Evolutionary conservation across 2,329 filamentous ascomycete species (phyloP).

Genomic region (Microdochium bolleyi): DNA sequence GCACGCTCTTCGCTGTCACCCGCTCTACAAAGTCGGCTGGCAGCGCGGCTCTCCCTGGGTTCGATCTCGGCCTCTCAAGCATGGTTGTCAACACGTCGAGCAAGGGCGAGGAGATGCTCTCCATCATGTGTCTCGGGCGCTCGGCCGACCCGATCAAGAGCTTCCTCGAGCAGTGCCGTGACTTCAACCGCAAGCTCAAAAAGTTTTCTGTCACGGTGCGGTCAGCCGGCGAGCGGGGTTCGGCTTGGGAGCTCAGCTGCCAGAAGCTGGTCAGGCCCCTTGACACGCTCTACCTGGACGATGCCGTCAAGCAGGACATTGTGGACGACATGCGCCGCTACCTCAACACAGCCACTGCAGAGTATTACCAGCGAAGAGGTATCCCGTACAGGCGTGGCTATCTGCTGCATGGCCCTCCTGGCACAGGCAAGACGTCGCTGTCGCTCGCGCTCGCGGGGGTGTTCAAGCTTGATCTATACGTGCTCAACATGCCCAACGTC

Average conservation of each 20-base stretch:
- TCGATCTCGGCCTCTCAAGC: not conserved
- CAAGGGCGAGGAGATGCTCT: conserved; percentile 2
- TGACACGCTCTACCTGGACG: conserved; percentile 27
- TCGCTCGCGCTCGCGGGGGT: conserved; percentile 65
- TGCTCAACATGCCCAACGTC: conserved; percentile 55
- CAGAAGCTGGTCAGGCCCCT: conserved; percentile 22
- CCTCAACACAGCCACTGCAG: conserved; percentile 42
- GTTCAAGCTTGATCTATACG: conserved; percentile 66
- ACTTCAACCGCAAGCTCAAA: conserved; percentile 24
- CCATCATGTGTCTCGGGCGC: conserved; percentile 27
- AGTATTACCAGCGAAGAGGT: conserved; percentile 64
- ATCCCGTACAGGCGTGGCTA: conserved; percentile 71
- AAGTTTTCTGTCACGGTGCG: conserved; percentile 26
- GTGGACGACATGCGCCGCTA: conserved; percentile 63
- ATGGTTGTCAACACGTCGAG: not conserved
- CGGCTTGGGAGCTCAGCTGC: conserved; percentile 26
- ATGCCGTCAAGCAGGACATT: conserved; percentile 49
- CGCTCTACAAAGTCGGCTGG: conserved; percentile 5
- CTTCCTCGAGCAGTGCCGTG: conserved; percentile 19
- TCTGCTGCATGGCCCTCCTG: conserved; percentile 64
- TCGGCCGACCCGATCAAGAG: conserved; percentile 20
- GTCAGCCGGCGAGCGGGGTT: conserved; percentile 15
- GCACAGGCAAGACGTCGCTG: conserved; percentile 69
- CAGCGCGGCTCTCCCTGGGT: not conserved
- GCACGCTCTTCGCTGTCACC: conserved; percentile 24